Evolutionary conservation across 2,329 filamentous ascomycete species (phyloP).

Genomic region (Colletotrichum tofieldiae): DNA sequence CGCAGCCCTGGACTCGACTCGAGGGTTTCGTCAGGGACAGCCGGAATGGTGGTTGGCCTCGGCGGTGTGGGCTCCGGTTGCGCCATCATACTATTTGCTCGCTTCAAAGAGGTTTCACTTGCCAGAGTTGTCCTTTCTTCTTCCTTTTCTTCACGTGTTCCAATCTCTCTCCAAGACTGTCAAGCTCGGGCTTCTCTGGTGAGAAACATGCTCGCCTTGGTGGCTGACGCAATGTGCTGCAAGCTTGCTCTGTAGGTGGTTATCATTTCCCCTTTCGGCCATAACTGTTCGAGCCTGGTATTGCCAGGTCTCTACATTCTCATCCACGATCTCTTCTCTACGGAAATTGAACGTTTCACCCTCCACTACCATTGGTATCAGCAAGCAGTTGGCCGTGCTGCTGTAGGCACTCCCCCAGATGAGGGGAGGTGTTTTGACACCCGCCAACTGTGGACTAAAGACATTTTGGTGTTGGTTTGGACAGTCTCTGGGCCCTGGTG

Average conservation of each 20-base stretch:
- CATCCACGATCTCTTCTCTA: neutral
- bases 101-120: conserved; percentile 14
- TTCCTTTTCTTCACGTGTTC: neutral
- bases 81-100: neutral
- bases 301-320: neutral
- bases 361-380: neutral
- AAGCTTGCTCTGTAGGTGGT: neutral
- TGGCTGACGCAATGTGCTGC: neutral
- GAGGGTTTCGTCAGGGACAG: conserved; percentile 11
- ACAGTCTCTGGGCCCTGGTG: too few species aligned
- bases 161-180: neutral
- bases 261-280: neutral
- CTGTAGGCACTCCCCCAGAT: neutral
- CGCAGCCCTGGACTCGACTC: neutral
- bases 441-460: neutral
- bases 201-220: neutral
- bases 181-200: neutral
- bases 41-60: neutral
- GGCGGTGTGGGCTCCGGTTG: conserved; percentile 1
- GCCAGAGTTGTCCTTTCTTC: neutral
- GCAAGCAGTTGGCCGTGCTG: too few species aligned
- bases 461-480: neutral
- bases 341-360: too few species aligned
- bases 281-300: too few species aligned
- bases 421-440: neutral